Percentiles rank a stretch among this genome's conserved stretches.
phyloP scores from a whole-genome alignment of 495 filamentous ascomycete species.

The Stereocaulon alpinum region DNA sequence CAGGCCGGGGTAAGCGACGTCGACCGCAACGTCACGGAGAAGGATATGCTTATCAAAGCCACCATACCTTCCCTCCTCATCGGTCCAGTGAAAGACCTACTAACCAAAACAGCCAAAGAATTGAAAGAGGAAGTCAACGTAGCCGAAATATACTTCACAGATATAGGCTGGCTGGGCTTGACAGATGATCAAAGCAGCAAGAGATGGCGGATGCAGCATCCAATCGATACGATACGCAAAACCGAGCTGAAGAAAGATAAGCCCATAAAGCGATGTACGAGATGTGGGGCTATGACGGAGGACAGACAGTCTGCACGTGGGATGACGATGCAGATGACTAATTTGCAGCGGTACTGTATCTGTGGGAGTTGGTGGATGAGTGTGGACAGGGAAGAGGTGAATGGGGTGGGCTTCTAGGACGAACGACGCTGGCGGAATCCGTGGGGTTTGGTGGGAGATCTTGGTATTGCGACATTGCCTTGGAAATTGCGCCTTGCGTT shows the following conservation, averaged over 20 bases:
- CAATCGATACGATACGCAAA: constrained; percentile 40
- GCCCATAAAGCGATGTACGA: constrained; percentile 41
- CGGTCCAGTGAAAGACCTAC: constrained; percentile 33
- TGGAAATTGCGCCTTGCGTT: neutral
- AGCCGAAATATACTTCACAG: constrained; percentile 38
- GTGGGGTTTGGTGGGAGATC: neutral
- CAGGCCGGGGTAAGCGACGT: constrained; percentile 37
- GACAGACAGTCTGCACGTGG: constrained; percentile 32
- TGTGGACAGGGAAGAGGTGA: constrained; percentile 6
- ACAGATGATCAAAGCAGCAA: constrained; percentile 32
- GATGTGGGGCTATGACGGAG: constrained; percentile 56
- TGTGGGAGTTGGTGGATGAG: constrained; percentile 23
- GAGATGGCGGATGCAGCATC: constrained; percentile 29
- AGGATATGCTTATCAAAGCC: constrained; percentile 37
- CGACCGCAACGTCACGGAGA: constrained; percentile 38
- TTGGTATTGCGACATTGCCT: neutral
- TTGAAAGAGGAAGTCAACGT: constrained; percentile 38
- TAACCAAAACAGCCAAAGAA: constrained; percentile 32
- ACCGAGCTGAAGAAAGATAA: constrained; percentile 8
- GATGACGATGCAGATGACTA: constrained; percentile 3
- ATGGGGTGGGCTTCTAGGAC: neutral
- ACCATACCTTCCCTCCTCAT: constrained; percentile 37
- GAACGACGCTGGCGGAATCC: no score
- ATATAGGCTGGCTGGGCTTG: constrained; percentile 42
- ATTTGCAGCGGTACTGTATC: constrained; percentile 17